phyloP scores from a whole-genome alignment of 192 early-diverging fungal genomes.

The Allomyces arbusculus region DNA sequence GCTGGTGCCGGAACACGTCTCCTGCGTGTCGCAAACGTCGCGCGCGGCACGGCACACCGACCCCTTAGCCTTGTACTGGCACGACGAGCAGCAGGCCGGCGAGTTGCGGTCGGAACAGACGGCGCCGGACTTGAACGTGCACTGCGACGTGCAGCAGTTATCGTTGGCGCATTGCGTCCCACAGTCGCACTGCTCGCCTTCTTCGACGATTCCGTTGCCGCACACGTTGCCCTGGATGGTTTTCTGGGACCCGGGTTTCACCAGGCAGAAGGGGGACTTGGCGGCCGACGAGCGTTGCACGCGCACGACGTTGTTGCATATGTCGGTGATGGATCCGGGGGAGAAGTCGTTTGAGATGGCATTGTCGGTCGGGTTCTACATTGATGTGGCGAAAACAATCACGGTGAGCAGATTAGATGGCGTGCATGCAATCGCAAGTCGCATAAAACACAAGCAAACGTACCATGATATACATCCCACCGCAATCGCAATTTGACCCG shows the following conservation, averaged over 20 bases:
- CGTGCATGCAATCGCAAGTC: too few relatives aligned
- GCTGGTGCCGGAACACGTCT: slow-evolving; percentile 52
- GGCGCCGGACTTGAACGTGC: slow-evolving; percentile 53
- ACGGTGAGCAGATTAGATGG: too few relatives aligned
- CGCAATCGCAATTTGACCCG: slow-evolving; percentile 24
- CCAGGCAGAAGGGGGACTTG: slow-evolving; percentile 11
- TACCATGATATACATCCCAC: slow-evolving; percentile 17
- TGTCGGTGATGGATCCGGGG: slow-evolving; percentile 13
- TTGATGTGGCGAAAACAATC: neutral
- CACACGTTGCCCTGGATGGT: slow-evolving; percentile 36
- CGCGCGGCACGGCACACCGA: slow-evolving; percentile 48
- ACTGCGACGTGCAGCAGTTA: slow-evolving; percentile 66
- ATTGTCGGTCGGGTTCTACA: slow-evolving; percentile 22
- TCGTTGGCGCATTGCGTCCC: slow-evolving; percentile 50
- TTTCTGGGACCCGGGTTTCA: slow-evolving; percentile 15
- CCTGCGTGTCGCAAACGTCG: slow-evolving; percentile 60
- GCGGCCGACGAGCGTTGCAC: neutral
- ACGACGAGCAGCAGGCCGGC: slow-evolving; percentile 45
- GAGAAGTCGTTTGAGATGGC: slow-evolving; percentile 18
- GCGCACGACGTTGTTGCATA: slow-evolving; percentile 10
- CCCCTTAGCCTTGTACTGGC: slow-evolving; percentile 32
- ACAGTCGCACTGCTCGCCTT: slow-evolving; percentile 81
- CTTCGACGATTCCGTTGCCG: slow-evolving; percentile 81
- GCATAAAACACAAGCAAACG: too few relatives aligned
- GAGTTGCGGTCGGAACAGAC: slow-evolving; percentile 22